Percentiles rank a stretch among this genome's conserved stretches.
Conservation (phyloP, 2,329 filamentous ascomycete genomes). For the Sporothrix variecibatus region DNA sequence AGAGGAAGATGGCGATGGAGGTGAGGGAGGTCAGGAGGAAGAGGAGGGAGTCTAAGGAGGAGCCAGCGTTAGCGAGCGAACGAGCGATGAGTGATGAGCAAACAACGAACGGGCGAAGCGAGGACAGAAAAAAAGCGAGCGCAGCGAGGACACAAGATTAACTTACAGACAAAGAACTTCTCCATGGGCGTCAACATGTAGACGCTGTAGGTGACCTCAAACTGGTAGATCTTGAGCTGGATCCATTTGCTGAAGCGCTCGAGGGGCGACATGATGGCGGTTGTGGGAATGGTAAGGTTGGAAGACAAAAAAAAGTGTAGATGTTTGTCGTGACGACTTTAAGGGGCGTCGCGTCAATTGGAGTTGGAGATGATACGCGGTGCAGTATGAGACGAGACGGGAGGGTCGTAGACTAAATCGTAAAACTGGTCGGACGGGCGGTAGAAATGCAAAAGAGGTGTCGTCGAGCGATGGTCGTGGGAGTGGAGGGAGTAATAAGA, state of each 20-base stretch:
- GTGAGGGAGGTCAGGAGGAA: slow-evolving; percentile 88
- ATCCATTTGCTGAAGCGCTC: slow-evolving; percentile 76
- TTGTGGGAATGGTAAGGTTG: slow-evolving; percentile 25
- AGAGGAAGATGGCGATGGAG: slow-evolving; percentile 82
- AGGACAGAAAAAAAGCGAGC: neutral
- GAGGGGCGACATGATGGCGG: slow-evolving; percentile 46
- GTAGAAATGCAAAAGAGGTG: neutral
- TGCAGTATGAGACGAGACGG: neutral
- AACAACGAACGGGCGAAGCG: neutral
- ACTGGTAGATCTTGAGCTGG: slow-evolving; percentile 94
- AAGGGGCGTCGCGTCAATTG: neutral
- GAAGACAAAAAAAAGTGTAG: neutral
- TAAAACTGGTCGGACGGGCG: neutral
- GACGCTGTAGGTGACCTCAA: slow-evolving; percentile 93
- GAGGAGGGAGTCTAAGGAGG: slow-evolving; percentile 75
- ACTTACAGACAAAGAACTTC: slow-evolving; percentile 91
- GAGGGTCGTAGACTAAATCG: neutral
- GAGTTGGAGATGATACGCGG: neutral
- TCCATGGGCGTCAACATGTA: slow-evolving; percentile 98
- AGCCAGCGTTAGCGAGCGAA: neutral
- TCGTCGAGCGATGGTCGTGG: neutral
- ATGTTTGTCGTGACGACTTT: neutral
- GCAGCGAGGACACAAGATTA: neutral
- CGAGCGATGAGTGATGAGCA: neutral
- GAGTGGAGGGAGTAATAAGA: neutral